These are phyloP conservation scores for Amanita rimosa DNA, from an alignment of 768 basidiomycete genomes.

Conservation along the genomic window DNA sequence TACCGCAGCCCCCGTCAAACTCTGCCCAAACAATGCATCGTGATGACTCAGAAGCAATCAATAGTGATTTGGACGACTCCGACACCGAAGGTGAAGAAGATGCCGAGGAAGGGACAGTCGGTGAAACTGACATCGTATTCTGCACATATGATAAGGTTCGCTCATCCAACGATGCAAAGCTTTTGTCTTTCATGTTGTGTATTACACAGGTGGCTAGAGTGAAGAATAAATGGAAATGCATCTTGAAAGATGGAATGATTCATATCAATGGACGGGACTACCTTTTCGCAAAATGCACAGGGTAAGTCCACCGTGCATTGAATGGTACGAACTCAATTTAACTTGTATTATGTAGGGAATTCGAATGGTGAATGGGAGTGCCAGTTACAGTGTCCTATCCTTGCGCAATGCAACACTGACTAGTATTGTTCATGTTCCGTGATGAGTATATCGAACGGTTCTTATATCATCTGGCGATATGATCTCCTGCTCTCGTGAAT, in stretches of 20 bases:
- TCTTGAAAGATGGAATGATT: conserved; percentile 95
- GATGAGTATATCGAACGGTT: neutral
- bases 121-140: conserved; percentile 87
- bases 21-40: conserved; percentile 18
- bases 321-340: neutral
- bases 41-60: conserved; percentile 77
- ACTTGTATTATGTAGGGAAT: conserved; percentile 20
- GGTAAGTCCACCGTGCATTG: conserved; percentile 38
- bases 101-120: conserved; percentile 61
- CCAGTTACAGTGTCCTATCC: neutral
- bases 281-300: conserved; percentile 92
- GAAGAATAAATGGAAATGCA: conserved; percentile 99
- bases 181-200: conserved; percentile 3
- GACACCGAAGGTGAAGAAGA: conserved; percentile 84
- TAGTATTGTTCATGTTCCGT: neutral
- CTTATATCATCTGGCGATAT: neutral
- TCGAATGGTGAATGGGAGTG: conserved; percentile 27
- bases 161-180: conserved; percentile 4
- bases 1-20: conserved; percentile 45
- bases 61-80: conserved; percentile 93
- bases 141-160: conserved; percentile 96
- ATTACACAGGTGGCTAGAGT: conserved; percentile 81
- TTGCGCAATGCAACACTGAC: neutral
- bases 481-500: neutral
- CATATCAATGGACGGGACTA: conserved; percentile 97